phyloP scores from a whole-genome alignment of 805 yeast species.

The Saturnispora kantuleensis region DNA sequence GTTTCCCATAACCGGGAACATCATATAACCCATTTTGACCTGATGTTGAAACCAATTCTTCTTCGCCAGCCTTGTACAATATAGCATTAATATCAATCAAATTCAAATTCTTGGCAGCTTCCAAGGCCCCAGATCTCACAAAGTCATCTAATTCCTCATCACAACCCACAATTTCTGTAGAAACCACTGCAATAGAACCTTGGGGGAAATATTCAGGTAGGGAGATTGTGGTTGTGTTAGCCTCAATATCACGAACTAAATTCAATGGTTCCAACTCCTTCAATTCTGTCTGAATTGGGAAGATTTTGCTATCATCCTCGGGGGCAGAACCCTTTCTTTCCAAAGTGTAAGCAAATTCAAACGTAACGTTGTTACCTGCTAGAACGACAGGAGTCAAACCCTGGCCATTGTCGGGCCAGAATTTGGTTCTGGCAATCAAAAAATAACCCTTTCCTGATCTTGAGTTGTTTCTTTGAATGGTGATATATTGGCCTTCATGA shows the following conservation, averaged over 20 bases:
- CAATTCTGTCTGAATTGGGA: slow-evolving; percentile 59
- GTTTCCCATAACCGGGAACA: slow-evolving; percentile 62
- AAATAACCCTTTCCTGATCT: slow-evolving; percentile 83
- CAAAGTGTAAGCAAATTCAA: slow-evolving; percentile 50
- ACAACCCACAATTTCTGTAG: slow-evolving; percentile 59
- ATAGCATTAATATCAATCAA: slow-evolving; percentile 67
- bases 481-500: slow-evolving; percentile 86
- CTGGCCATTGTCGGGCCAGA: slow-evolving; percentile 41
- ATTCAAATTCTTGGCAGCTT: slow-evolving; percentile 52
- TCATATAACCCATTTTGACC: slow-evolving; percentile 67
- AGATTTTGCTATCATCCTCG: slow-evolving; percentile 24
- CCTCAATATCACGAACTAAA: slow-evolving; percentile 33
- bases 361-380: slow-evolving; percentile 49
- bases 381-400: slow-evolving; percentile 46
- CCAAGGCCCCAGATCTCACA: slow-evolving; percentile 66
- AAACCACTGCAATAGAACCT: slow-evolving; percentile 81
- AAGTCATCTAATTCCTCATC: slow-evolving; percentile 54
- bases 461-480: slow-evolving; percentile 79
- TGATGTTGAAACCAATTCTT: slow-evolving; percentile 71
- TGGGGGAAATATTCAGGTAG: slow-evolving; percentile 66
- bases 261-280: slow-evolving; percentile 41
- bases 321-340: slow-evolving; percentile 24
- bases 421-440: slow-evolving; percentile 79
- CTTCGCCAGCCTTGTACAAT: slow-evolving; percentile 72
- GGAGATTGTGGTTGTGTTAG: slow-evolving; percentile 40